Evolutionary conservation across 2,329 filamentous ascomycete genomes (phyloP).

Genomic region (Delphinella strobiligena): DNA sequence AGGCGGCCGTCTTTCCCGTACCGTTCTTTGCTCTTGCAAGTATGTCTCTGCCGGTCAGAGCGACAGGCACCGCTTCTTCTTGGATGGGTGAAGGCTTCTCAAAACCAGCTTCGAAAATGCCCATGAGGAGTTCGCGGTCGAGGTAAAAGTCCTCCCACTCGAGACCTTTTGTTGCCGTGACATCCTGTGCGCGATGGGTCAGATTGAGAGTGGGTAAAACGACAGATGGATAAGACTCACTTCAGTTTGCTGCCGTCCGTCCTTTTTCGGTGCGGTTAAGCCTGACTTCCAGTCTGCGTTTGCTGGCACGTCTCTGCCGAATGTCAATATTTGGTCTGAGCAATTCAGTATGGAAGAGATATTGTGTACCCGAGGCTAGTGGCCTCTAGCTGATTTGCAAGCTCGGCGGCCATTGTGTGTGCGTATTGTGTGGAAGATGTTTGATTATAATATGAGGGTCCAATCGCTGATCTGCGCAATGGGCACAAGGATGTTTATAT

Average conservation of each 20-base stretch:
- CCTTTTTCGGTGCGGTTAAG: constrained; percentile 60
- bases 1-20: constrained; percentile 95
- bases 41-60: constrained; percentile 87
- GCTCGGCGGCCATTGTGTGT: constrained; percentile 35
- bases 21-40: constrained; percentile 96
- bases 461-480: background rate
- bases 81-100: constrained; percentile 98
- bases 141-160: constrained; percentile 97
- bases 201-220: background rate
- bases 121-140: constrained; percentile 93
- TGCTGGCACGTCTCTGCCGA: constrained; percentile 32
- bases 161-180: constrained; percentile 91
- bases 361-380: constrained; percentile 35
- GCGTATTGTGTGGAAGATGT: background rate
- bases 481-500: too few relatives aligned
- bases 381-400: constrained; percentile 45
- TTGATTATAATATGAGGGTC: background rate
- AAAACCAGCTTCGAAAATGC: constrained; percentile 97
- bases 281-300: constrained; percentile 62
- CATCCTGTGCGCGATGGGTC: constrained; percentile 66
- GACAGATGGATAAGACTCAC: constrained; percentile 29
- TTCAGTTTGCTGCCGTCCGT: constrained; percentile 71
- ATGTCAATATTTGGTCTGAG: constrained; percentile 11
- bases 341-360: background rate
- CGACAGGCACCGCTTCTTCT: constrained; percentile 97